These are phyloP conservation scores for Plantago major DNA, from an alignment of 257 asterid species.

Conservation along the genomic window DNA sequence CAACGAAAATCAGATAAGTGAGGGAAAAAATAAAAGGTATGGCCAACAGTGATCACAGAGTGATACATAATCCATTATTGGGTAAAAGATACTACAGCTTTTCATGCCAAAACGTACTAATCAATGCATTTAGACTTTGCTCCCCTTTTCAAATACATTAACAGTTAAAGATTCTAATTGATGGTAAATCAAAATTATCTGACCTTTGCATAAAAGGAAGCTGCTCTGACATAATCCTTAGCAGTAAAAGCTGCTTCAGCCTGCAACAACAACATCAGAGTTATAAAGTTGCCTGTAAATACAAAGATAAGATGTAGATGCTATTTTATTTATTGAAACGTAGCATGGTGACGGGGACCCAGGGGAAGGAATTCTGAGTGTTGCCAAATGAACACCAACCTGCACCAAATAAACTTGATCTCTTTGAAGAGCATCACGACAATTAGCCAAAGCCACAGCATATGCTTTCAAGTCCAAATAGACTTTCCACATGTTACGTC, in stretches of 20 bases:
- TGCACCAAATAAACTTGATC: conserved; percentile 96
- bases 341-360: no score
- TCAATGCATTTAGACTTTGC: no score
- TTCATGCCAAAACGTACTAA: no score
- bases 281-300: conserved; percentile 21
- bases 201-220: conserved; percentile 95
- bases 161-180: no score
- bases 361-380: background rate
- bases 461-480: conserved; percentile 83
- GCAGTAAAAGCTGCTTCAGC: conserved; percentile 88
- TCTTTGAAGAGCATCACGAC: conserved; percentile 88
- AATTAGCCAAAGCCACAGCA: conserved; percentile 87
- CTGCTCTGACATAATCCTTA: conserved; percentile 91
- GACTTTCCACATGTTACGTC: conserved; percentile 98
- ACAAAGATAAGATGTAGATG: conserved; percentile 1
- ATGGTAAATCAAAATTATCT: conserved; percentile 15
- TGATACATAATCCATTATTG: no score
- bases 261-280: conserved; percentile 44
- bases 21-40: no score
- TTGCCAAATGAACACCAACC: conserved; percentile 41
- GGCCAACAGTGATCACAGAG: no score
- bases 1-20: no score
- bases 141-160: no score
- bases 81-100: no score
- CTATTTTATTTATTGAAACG: background rate